Evolutionary conservation across 805 yeast genomes (phyloP), one percentile per base, ranked within the genome.

Genomic region (Pichia kluyveri): DNA sequence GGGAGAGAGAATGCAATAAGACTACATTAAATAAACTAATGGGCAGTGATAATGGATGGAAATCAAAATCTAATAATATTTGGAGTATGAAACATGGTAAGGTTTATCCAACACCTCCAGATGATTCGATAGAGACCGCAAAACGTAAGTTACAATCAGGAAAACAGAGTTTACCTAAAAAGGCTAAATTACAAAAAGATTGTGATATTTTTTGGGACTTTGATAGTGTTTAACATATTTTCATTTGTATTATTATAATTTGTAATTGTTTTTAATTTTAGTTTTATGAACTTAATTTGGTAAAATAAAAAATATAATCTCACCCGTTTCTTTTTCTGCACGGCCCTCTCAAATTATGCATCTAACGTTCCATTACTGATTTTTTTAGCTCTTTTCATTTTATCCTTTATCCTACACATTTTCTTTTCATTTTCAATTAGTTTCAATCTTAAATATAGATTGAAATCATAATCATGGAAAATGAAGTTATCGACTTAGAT

Each of bases 41-140:
- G 17, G 12, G 8, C 6, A 12, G 15, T 14, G 17, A 15, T 34
- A 34, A 34, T 7, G 37, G 37, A 34, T 34, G 37, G 37, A 34
- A 15, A 14, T 34, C 17, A 14, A 34, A 12, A 10, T 34, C 37
- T 34, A 15, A 34, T 14, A 34, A 34, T 34, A 34, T 34, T 4
- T 34, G 37, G 37, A 37, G 15, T 37, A 2, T 37, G 7, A 40
- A 28, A 23, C 8, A 12, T 5, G 27, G 28, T 14, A 37, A 30
- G 4, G 23, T 44, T n/a, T 63, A 63, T 39, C 69, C 69, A 34
- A 65, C 71, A 2, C 70, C 71, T 5, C 71, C 70, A 6, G 69
- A 64, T 42, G 70, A 66, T 4, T 43, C 45, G 9, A 50, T 41
- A 36, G 31, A 30, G 26, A 10, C 4, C 6, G 17, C 19, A 6